Evolutionary conservation across 2,329 filamentous ascomycete species (phyloP).

Genomic region (Talaromyces sp.): DNA sequence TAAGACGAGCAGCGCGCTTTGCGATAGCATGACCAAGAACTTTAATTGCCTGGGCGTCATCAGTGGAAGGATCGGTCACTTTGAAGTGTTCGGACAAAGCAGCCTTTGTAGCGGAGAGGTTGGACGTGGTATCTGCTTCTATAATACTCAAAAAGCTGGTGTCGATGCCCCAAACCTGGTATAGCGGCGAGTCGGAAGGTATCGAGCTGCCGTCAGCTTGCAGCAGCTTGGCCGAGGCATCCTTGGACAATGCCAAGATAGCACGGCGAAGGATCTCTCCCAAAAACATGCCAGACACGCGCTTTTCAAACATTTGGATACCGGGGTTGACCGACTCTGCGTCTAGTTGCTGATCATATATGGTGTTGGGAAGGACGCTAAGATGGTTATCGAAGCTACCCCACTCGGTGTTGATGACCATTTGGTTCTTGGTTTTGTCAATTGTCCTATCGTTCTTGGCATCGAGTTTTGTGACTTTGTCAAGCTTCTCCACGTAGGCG

Average conservation of each 20-base stretch:
- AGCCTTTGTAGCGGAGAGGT: slow-evolving; percentile 70
- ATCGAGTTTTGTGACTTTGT: slow-evolving; percentile 74
- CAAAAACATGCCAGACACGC: slow-evolving; percentile 96
- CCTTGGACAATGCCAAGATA: slow-evolving; percentile 67
- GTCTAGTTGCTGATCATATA: slow-evolving; percentile 78
- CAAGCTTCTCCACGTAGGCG: slow-evolving; percentile 89
- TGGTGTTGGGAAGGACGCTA: slow-evolving; percentile 78
- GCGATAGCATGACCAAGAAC: slow-evolving; percentile 77
- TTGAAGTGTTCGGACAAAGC: slow-evolving; percentile 73
- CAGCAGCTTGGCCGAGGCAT: slow-evolving; percentile 68
- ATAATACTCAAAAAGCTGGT: slow-evolving; percentile 85
- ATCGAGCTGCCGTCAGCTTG: slow-evolving; percentile 70
- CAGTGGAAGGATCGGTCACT: slow-evolving; percentile 70
- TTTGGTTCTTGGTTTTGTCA: slow-evolving; percentile 78
- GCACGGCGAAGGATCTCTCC: slow-evolving; percentile 85
- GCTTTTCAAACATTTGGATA: slow-evolving; percentile 98
- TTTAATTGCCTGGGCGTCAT: slow-evolving; percentile 87
- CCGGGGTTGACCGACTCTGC: slow-evolving; percentile 81
- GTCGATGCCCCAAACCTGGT: slow-evolving; percentile 83
- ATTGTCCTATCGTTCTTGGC: slow-evolving; percentile 56
- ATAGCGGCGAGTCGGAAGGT: slow-evolving; percentile 62
- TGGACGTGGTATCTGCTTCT: slow-evolving; percentile 71
- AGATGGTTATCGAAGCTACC: slow-evolving; percentile 95
- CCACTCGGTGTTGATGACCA: slow-evolving; percentile 99
- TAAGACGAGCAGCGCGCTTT: slow-evolving; percentile 80